Evolutionary conservation across 2,329 filamentous ascomycete species (phyloP), one percentile per base, ranked within the genome.

Genomic region (Hypocreales sp.): DNA sequence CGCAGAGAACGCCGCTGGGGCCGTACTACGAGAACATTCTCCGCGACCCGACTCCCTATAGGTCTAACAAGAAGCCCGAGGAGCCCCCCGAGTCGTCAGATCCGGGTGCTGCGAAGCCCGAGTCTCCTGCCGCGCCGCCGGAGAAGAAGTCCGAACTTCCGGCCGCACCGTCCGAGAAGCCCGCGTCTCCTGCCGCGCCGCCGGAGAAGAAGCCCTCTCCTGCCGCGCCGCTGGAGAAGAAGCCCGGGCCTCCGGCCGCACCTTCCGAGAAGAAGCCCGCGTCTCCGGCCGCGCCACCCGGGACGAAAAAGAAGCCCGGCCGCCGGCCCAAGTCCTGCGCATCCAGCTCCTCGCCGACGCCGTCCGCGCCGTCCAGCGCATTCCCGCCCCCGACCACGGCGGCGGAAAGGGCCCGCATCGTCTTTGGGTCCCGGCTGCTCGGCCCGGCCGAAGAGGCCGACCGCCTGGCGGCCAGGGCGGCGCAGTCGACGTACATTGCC

Each of bases 381-480:
- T 27, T 31, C 15, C 20, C 38, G 15, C 35, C 38, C 5, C 36
- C 40, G 6, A 50, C 59, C 12, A 61, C 61, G 26, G 60, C 56
- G 11, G 46, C 72, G 38, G 61, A 70, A 29, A 65, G 61, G 21
- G 60, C 71, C 14, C 59, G 72, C 24, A 71, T 92, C 42, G 66
- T 94, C 18, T 94, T 98, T 45, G 83, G 84, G 13, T 79, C 80
- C 7, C 70, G 75, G 7, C 65, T 90, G 10, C 72, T 77, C 15
- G 80, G 79, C 1, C 80, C 84, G 2, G 66, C 67, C 20, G 75
- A 83, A 42, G 64, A 78, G 22, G 65, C 66, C 35, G 67, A 72
- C 33, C 65, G 71, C 22, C 53, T 72, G 5, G 64, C 61, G 4
- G 61, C 69, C 24, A 64, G 72, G 20, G 57, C 70, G 9, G 57